phyloP scores from a whole-genome alignment of 106 monocot species.

The Phalaenopsis aphrodite region DNA sequence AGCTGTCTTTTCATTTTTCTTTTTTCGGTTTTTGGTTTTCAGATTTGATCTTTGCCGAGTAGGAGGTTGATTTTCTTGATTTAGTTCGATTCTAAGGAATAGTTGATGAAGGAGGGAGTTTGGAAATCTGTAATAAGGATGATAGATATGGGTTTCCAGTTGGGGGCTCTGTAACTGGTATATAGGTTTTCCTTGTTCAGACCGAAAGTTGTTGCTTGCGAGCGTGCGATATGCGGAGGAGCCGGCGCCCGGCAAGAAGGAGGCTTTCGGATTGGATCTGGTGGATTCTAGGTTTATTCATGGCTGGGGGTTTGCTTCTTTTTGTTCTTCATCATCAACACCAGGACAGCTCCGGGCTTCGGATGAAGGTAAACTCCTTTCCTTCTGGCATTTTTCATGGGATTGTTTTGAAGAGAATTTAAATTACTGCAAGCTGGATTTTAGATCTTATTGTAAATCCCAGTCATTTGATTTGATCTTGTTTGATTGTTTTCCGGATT shows the following conservation, averaged over 20 bases:
- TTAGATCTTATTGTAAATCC: neutral
- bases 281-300: constrained; percentile 43
- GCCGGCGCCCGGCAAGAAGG: constrained; percentile 56
- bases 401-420: neutral
- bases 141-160: constrained; percentile 1
- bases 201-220: neutral
- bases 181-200: neutral
- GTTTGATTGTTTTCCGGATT: neutral
- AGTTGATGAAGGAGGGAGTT: neutral
- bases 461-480: neutral
- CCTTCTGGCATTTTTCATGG: neutral
- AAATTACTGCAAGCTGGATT: neutral
- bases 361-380: constrained; percentile 1
- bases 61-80: neutral
- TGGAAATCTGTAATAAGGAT: neutral
- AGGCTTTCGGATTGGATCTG: constrained; percentile 72
- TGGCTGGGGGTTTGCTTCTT: constrained; percentile 36
- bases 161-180: neutral
- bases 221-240: constrained; percentile 34
- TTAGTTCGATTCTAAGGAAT: neutral
- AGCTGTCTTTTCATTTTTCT: neutral
- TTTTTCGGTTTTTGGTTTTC: neutral
- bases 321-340: constrained; percentile 54
- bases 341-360: constrained; percentile 14
- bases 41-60: neutral